These are phyloP conservation scores for Pseudogymnoascus pannorum DNA, from an alignment of 2,329 filamentous ascomycete species.

Conservation along the genomic window DNA sequence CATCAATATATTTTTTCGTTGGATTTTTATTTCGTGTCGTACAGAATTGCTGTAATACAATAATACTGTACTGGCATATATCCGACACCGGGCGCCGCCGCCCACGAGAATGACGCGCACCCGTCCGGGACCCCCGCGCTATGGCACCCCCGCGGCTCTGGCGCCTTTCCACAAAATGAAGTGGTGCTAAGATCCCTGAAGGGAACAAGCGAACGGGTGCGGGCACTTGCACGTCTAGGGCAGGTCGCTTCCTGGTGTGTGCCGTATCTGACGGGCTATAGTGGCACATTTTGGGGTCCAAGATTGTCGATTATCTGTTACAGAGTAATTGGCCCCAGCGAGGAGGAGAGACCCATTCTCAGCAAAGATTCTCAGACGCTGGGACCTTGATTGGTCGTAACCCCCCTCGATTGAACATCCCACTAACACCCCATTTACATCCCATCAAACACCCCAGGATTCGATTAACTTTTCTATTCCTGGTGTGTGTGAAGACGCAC, in stretches of 20 bases:
- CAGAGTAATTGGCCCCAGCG: neutral
- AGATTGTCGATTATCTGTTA: neutral
- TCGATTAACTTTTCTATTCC: neutral
- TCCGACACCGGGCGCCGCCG: neutral
- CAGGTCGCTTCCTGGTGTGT: neutral
- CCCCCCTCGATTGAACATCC: too few relatives aligned
- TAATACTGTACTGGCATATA: neutral
- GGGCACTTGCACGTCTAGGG: neutral
- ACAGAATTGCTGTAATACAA: too few relatives aligned
- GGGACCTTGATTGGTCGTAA: neutral
- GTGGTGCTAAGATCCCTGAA: neutral
- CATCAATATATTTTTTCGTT: neutral
- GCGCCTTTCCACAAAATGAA: neutral
- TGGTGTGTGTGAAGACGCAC: neutral
- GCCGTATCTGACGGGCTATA: neutral
- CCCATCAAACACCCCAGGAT: neutral
- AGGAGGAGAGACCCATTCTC: neutral
- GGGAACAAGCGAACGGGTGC: neutral
- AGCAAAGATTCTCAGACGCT: neutral
- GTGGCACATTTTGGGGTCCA: neutral
- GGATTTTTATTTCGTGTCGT: neutral
- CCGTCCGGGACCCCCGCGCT: neutral
- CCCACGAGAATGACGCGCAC: neutral
- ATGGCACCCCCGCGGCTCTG: neutral
- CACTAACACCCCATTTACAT: neutral